phyloP scores from a whole-genome alignment of 2,329 filamentous ascomycete genomes.

The Fusarium sp. region DNA sequence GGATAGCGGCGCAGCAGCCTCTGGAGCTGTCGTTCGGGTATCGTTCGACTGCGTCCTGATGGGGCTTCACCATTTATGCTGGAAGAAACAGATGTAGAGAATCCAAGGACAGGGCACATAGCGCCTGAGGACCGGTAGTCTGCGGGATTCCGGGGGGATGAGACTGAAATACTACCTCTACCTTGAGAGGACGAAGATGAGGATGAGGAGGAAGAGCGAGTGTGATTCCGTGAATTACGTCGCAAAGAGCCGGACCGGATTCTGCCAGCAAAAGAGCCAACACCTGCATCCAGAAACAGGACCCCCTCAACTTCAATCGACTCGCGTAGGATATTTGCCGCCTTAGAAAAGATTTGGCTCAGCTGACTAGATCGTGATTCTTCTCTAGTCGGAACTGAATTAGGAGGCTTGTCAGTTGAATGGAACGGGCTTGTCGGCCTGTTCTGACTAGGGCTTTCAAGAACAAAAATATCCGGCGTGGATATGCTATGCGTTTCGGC shows the following conservation, averaged over 20 bases:
- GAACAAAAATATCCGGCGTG: constrained; percentile 3
- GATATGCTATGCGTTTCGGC: background rate
- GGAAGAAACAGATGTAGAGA: constrained; percentile 46
- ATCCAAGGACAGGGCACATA: constrained; percentile 49
- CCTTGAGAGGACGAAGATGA: constrained; percentile 14
- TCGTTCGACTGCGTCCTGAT: background rate
- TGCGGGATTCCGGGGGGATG: constrained; percentile 26
- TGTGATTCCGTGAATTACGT: background rate
- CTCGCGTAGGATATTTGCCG: constrained; percentile 54
- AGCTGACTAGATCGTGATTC: background rate
- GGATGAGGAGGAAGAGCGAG: constrained; percentile 7
- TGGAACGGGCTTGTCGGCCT: background rate
- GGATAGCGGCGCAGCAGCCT: constrained; percentile 50
- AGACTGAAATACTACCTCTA: background rate
- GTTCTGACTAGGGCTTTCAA: constrained; percentile 3
- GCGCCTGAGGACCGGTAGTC: constrained; percentile 31
- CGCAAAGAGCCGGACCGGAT: background rate
- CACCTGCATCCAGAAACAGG: constrained; percentile 46
- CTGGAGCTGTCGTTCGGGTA: constrained; percentile 13
- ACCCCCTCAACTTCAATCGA: constrained; percentile 53
- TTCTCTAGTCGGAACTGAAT: background rate
- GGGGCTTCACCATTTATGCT: constrained; percentile 44
- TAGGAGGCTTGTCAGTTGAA: background rate
- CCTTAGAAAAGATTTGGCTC: constrained; percentile 51
- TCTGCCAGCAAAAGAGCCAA: constrained; percentile 27